Evolutionary conservation across 257 asterid genomes (phyloP), one percentile per base, ranked within the genome.

Genomic region (Nemophila menziesii): DNA sequence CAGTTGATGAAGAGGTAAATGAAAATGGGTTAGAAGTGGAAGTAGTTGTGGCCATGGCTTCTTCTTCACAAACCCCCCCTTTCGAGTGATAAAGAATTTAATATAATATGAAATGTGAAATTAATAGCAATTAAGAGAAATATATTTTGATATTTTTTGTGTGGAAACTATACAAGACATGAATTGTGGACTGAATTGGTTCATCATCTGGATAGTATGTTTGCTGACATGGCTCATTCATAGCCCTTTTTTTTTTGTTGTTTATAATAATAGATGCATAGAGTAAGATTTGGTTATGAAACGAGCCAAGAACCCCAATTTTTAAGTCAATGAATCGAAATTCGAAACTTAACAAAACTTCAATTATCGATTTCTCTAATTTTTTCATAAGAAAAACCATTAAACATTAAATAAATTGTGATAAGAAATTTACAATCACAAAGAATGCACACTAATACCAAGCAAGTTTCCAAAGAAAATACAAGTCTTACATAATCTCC

Each of bases 21-120:
- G 92, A 75, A 37, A 77, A 58, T 21, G 76, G 75, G 51, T 82
- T 60, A 52, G 71, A 56, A 15, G 85, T 60, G 54, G 71, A 56
- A 15, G 79, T 17, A 39, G 79, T 51, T 37, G 83, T 61, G 33
- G 79, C 89, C 86, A 74, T 74, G 21, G 20, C 51, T 53, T 22
- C 13, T 10, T n/a, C n/a, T n/a, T n/a, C n/a, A n/a, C n/a, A 41
- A 37, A 9, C 29, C n/a, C 20, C 29, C 42, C 33, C 39, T 16
- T 16, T 3, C 10, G 34, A 40, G 21, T 2, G 21, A 19, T 7
- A 1, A 39, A 18, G 20, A 22, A 16, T 15, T 6, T 14, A 10
- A 16, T 5, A 12, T 1, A 8, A 2, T 20, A 29, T 26, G 15
- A 33, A 21, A 5, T 22, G 11, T 9, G 12, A 27, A 24, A 27